Evolutionary conservation across 2,329 filamentous ascomycete species (phyloP), one percentile per base, ranked within the genome.

Genomic region (Claviceps sp.): DNA sequence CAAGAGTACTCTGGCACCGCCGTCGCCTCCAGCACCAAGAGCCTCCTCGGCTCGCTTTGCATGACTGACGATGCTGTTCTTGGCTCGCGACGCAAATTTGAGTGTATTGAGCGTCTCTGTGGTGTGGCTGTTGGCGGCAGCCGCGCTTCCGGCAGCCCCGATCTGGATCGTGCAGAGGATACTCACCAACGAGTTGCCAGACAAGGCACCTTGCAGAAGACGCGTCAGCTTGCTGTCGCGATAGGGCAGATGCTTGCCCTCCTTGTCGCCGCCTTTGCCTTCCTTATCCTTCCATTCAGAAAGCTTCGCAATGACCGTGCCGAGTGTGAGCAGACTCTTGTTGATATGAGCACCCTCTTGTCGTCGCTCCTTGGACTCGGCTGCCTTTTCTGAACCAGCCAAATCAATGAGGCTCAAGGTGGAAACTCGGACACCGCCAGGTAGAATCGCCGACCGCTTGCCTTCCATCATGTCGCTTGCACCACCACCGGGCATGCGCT

Each of bases 261-360:
- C 87, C 62, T 89, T 90, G 60, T 94, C 88, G 16, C 70, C 75
- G 5, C 76, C 72, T 62, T 85, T 86, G 50, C 77, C 79, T 52
- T 86, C 78, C 66, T 89, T 91, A 43, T 95, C 87, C 63, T 94
- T 95, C 61, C 85, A 81, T 51, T 88, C 88, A 1, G 91, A 94
- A n/a, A 98, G 74, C 56, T 86, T 86, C 11, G 88, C 86, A 64
- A 98, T 96, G 61, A 98, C 93, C 1, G 88, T 98, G 49, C 93
- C 93, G 3, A 98, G 74, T 0, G 93, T 98, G 53, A 98, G 79
- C 62, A 98, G 71, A 66, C 89, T 96, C 71, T 97, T 97, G 74
- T 98, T 98, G 71, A 98, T 98, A 65, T 98, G 93, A 13, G 91
- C 91, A 56, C 93, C 93, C 69, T 98, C 93, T 16, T 88, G 88